Evolutionary conservation across 495 filamentous ascomycete species (phyloP).

Genomic region (Viridothelium virens): DNA sequence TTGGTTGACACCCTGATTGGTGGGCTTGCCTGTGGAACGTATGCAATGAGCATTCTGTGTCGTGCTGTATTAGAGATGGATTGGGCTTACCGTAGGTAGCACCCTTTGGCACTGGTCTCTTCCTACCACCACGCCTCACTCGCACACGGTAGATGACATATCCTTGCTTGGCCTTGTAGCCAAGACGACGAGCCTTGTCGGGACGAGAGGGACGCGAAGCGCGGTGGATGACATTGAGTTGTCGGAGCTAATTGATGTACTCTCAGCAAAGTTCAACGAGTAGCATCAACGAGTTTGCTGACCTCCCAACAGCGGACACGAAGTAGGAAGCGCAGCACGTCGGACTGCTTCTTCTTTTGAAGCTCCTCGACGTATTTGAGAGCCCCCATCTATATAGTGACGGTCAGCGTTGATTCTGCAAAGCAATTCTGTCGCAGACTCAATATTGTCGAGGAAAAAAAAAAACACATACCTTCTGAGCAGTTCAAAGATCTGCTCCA

Average conservation of each 20-base stretch:
- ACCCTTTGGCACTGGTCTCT: slow-evolving; percentile 86
- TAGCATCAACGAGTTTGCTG: slow-evolving; percentile 75
- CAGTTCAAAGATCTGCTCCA: background rate
- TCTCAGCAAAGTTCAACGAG: slow-evolving; percentile 99
- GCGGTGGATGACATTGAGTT: slow-evolving; percentile 98
- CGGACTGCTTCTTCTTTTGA: slow-evolving; percentile 99
- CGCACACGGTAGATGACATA: slow-evolving; percentile 99
- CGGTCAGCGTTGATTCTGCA: slow-evolving; percentile 21
- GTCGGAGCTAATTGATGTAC: slow-evolving; percentile 98
- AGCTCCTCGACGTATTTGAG: slow-evolving; percentile 99
- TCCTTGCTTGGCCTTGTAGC: slow-evolving; percentile 99
- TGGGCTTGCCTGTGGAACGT: slow-evolving; percentile 74
- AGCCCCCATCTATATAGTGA: slow-evolving; percentile 35
- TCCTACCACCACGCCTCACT: slow-evolving; percentile 94
- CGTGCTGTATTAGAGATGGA: background rate
- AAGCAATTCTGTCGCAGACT: background rate
- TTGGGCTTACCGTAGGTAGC: slow-evolving; percentile 81
- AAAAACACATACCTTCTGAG: background rate
- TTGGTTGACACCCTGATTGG: slow-evolving; percentile 99
- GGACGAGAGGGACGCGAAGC: slow-evolving; percentile 96
- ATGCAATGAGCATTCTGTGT: background rate
- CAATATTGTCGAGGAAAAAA: background rate
- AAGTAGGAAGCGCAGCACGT: slow-evolving; percentile 97
- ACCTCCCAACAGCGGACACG: slow-evolving; percentile 99
- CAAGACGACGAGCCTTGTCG: slow-evolving; percentile 98